Base-by-base conservation (phyloP, 2,329 filamentous ascomycete species). In the Colletotrichum aenigma region DNA sequence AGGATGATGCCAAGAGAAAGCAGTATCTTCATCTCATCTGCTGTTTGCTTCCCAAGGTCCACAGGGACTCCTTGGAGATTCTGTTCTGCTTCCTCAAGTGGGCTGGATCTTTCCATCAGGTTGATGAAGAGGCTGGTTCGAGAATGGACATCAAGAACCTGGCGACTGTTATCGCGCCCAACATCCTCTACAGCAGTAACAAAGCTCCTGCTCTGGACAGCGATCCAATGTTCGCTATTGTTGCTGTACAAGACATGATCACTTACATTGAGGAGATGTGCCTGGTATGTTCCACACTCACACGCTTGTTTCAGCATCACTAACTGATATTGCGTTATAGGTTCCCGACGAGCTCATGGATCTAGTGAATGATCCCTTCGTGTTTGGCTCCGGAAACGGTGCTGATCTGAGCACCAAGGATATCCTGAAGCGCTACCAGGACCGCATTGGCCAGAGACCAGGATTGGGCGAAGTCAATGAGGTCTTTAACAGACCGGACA, bases 101-200 rank as follows among this genome's bases (percentile, higher is more conserved):
- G 96, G 95, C 96, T 7, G 96, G 96, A 6, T 98, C 96, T 3
- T 99, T 99, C 88, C 96, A 97, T 77, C 96, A 98, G 82, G 93
- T 99, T 16, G 97, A 99, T 80, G 97, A 99, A 81, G 97, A 99
- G 83, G 94, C 94, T 26, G 97, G 97, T 30, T 98, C 96, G 80
- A 98, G 98, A 89, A 99, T 99, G 97, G 97, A 99, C 83, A 94
- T 98, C 69, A 96, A 98, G 87, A 99, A 99, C 82, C 90, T 99
- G 77, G 95, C 97, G 5, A 98, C 97, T 4, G 97, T 99, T 77
- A 98, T 99, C 84, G 96, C 96, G 7, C 97, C 97, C 0, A 99
- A 99, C 81, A 95, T 99, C 77, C 89, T 98, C 15, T 96, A 94
- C 80, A 94, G 93, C 78, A 89, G 88, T 78, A 86, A 90, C 56